Percentiles rank a stretch among this genome's conserved stretches.
These are phyloP conservation scores for Ophiostoma perfectum DNA, from an alignment of 2,329 filamentous ascomycete species.

Conservation along the genomic window DNA sequence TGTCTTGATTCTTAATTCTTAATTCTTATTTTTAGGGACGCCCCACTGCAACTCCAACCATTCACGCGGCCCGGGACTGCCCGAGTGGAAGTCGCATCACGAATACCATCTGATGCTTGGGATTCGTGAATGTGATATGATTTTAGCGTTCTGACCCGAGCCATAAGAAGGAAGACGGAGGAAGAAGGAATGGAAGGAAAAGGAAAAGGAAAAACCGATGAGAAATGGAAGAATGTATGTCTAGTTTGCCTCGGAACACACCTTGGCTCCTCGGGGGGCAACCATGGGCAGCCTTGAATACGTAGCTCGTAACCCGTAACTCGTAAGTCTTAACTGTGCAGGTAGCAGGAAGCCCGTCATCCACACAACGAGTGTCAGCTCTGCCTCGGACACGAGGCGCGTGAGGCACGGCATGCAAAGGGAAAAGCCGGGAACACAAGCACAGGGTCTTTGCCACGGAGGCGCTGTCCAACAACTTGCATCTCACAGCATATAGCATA, in stretches of 20 bases:
- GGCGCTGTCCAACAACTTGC: background rate
- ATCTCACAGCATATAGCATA: background rate
- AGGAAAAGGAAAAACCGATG: too few species aligned
- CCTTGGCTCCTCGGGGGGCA: too few species aligned
- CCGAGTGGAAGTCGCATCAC: background rate
- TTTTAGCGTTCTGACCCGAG: too few species aligned
- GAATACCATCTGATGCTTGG: background rate
- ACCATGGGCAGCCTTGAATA: background rate
- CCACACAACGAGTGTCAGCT: background rate
- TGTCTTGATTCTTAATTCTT: too few species aligned
- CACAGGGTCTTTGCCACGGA: background rate
- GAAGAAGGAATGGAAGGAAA: too few species aligned
- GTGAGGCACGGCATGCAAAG: background rate
- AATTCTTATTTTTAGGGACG: too few species aligned
- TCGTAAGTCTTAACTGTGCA: background rate
- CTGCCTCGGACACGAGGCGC: constrained; percentile 9
- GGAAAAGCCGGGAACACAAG: constrained; percentile 2
- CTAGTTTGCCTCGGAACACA: too few species aligned
- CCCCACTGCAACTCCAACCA: background rate
- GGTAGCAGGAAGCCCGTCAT: background rate
- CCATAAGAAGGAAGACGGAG: too few species aligned
- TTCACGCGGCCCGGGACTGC: constrained; percentile 7
- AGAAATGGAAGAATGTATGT: too few species aligned
- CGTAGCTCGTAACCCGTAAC: background rate
- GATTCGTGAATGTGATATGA: background rate